Evolutionary conservation across 495 filamentous ascomycete genomes (phyloP), one percentile per base, ranked within the genome.

Genomic region (Pseudevernia furfuracea): DNA sequence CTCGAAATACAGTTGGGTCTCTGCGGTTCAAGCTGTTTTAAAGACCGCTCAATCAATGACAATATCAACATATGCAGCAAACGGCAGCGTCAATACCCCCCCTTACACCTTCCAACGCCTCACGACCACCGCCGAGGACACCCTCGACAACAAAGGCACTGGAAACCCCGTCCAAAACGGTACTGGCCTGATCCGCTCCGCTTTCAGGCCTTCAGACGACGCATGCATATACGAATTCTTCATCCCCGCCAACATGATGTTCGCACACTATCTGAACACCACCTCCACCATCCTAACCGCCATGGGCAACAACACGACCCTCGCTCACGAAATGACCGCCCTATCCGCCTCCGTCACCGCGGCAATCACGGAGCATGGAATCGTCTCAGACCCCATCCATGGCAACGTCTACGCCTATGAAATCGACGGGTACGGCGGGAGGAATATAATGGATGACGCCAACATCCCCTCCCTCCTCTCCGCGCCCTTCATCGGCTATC

Each of bases 171-270:
- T 82, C 28, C 41, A 46, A 21, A 81, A 80, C 61, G 76, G 78
- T 56, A 86, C 82, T 37, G 82, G 83, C 46, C 77, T 87, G 69
- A 80, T 87, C 6, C 76, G 85, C 14, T 81, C 80, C 32, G 81
- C 82, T 3, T 88, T 88, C 76, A 76, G 84, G 7, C 85, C 85
- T 1, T 84, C 80, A 39, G 86, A 89, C 71, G 86, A 89, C 70
- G 64, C 74, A 19, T 81, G 80, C 4, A 80, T 82, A 59, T 85
- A 75, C 65, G 81, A 84, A 70, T 75, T 85, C 21, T 74, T 85
- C 67, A 78, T 89, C 38, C 85, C 86, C 0, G 78, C 81, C 7
- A 89, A 88, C 66, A 87, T 87, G 85, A 85, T 87, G 79, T 82
- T 84, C 55, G 77, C 82, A 17, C 71, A 75, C 19, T 84, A 84